Percentiles rank a stretch among this genome's conserved stretches.
phyloP scores from a whole-genome alignment of 78 protist species.

The Isochrysis galbana region DNA sequence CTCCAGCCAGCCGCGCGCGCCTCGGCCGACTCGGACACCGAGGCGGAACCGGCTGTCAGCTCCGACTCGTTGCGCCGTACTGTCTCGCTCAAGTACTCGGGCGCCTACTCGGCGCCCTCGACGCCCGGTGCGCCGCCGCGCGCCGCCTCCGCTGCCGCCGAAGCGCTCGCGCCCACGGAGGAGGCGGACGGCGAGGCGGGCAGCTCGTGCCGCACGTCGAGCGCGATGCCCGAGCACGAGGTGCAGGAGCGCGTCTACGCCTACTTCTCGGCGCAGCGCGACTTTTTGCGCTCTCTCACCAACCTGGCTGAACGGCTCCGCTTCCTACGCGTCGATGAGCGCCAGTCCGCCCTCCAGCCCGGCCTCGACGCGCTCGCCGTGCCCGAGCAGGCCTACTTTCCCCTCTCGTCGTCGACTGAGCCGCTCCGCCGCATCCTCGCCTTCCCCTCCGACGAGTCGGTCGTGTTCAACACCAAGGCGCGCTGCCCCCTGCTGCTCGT shows the following conservation, averaged over 20 bases:
- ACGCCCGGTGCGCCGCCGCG: background rate
- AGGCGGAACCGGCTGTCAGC: background rate
- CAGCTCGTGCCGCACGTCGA: too few relatives aligned
- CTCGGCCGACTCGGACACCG: background rate
- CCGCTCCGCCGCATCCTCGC: background rate
- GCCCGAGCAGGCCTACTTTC: background rate
- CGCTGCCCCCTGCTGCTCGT: background rate
- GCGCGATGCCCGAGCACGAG: background rate
- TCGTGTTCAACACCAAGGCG: conserved; percentile 1
- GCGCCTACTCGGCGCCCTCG: background rate
- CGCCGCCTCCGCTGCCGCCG: background rate
- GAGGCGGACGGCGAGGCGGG: background rate
- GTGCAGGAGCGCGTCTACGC: background rate
- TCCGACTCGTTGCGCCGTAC: background rate
- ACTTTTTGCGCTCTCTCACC: background rate
- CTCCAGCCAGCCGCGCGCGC: background rate
- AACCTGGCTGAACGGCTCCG: background rate
- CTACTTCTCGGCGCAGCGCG: background rate
- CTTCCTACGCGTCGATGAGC: background rate
- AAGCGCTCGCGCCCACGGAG: background rate
- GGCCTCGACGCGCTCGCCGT: background rate
- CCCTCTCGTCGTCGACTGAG: background rate
- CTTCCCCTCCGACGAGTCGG: background rate
- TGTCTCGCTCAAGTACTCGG: background rate
- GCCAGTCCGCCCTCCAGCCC: background rate